Conservation (phyloP, 2,329 filamentous ascomycete genomes). For the Piedraia hortae region DNA sequence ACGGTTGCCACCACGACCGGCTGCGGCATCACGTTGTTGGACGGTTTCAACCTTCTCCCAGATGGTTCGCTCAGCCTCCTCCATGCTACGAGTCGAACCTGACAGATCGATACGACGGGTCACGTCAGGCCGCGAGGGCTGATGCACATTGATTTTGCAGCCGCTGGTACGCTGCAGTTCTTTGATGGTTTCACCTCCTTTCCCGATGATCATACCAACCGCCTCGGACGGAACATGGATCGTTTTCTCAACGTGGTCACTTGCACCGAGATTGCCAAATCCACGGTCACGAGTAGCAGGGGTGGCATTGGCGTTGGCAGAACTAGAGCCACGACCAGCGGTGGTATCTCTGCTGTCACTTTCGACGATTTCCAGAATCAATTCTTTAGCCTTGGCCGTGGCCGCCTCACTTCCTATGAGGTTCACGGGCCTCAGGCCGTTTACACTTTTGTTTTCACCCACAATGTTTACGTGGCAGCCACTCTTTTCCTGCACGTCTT, state of each 20-base stretch:
- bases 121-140: slow-evolving; percentile 49
- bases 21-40: slow-evolving; percentile 23
- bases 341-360: slow-evolving; percentile 34
- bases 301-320: slow-evolving; percentile 6
- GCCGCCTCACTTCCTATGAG: slow-evolving; percentile 55
- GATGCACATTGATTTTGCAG: slow-evolving; percentile 86
- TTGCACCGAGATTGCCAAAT: slow-evolving; percentile 13
- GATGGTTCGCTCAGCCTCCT: slow-evolving; percentile 56
- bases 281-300: slow-evolving; percentile 9
- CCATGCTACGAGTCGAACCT: slow-evolving; percentile 49
- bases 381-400: slow-evolving; percentile 51
- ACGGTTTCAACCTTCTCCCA: slow-evolving; percentile 81
- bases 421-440: slow-evolving; percentile 70
- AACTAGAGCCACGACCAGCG: slow-evolving; percentile 11
- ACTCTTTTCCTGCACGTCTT: slow-evolving; percentile 69
- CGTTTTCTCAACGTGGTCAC: slow-evolving; percentile 43
- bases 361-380: slow-evolving; percentile 76
- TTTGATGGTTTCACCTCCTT: slow-evolving; percentile 76
- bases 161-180: slow-evolving; percentile 72
- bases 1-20: slow-evolving; percentile 4
- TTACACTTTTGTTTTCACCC: slow-evolving; percentile 74
- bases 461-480: slow-evolving; percentile 94
- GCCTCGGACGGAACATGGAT: slow-evolving; percentile 73
- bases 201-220: slow-evolving; percentile 89
- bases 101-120: slow-evolving; percentile 72